Conservation (phyloP, 768 basidiomycete genomes). For the Boletus rufocinnamomeus region DNA sequence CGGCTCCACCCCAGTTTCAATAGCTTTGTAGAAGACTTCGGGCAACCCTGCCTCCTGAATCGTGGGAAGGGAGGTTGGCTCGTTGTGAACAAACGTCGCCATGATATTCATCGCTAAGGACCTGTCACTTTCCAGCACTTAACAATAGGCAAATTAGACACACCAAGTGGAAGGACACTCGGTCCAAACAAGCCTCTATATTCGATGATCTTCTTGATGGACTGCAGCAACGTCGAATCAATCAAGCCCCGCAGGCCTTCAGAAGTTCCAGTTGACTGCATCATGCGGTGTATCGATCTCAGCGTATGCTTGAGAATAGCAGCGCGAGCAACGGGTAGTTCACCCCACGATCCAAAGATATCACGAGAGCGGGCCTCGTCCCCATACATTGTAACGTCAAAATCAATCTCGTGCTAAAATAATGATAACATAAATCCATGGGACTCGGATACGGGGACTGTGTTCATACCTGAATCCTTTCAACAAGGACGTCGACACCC, state of each 20-base stretch:
- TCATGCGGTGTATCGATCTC: constrained; percentile 94
- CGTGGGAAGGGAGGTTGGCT: constrained; percentile 89
- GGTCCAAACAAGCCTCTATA: constrained; percentile 84
- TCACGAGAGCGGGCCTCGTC: constrained; percentile 45
- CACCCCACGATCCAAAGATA: constrained; percentile 55
- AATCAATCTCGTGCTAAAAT: constrained; percentile 64
- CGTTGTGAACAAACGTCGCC: constrained; percentile 97
- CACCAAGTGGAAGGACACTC: constrained; percentile 82
- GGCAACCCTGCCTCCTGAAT: constrained; percentile 93
- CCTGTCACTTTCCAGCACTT: constrained; percentile 11
- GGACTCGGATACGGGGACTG: background rate
- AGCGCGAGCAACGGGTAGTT: constrained; percentile 68
- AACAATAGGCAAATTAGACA: constrained; percentile 24
- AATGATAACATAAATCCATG: constrained; percentile 11
- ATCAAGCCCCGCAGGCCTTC: constrained; percentile 95
- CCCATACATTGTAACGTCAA: constrained; percentile 60
- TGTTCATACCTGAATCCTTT: constrained; percentile 76
- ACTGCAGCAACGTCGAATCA: constrained; percentile 82
- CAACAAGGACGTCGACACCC: constrained; percentile 84
- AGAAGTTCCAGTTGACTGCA: constrained; percentile 92
- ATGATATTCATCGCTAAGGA: constrained; percentile 82
- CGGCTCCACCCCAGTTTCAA: constrained; percentile 83
- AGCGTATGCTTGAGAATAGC: constrained; percentile 88
- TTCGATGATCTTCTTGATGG: constrained; percentile 86
- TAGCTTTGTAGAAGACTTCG: constrained; percentile 81